A percentile compares a stretch with the other conserved stretches of the same genome.
Conservation (phyloP, 208 protist species). For the Trypanosoma boissoni region DNA sequence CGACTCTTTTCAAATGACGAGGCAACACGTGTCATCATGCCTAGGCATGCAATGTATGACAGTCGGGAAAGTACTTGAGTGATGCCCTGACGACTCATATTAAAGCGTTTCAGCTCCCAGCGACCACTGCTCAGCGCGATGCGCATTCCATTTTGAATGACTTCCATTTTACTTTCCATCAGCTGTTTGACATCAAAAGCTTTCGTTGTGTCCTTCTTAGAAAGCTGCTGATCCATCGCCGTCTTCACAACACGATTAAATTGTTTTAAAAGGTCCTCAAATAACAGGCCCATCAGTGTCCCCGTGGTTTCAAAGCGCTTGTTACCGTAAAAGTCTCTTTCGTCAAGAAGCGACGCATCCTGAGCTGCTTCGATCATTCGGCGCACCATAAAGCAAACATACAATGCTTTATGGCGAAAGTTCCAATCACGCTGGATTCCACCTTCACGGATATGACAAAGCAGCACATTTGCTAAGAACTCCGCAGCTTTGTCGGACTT, state of each 20-base stretch:
- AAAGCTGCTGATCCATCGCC: conserved; percentile 84
- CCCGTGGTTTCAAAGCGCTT: conserved; percentile 98
- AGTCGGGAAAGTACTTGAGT: conserved; percentile 98
- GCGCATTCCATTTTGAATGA: conserved; percentile 96
- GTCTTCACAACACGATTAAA: conserved; percentile 97
- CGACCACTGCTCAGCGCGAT: conserved; percentile 97
- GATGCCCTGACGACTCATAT: conserved; percentile 94
- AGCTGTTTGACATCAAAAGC: conserved; percentile 92
- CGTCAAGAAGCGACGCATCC: conserved; percentile 92
- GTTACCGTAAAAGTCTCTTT: conserved; percentile 99
- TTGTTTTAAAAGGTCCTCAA: conserved; percentile 98
- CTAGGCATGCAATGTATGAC: conserved; percentile 98
- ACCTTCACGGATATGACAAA: conserved; percentile 93
- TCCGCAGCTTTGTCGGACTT: conserved; percentile 95
- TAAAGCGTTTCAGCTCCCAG: conserved; percentile 98
- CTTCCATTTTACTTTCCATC: conserved; percentile 92
- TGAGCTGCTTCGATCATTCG: conserved; percentile 94
- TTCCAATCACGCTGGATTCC: conserved; percentile 93
- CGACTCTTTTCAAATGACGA: conserved; percentile 99
- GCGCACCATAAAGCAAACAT: conserved; percentile 97
- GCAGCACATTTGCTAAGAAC: conserved; percentile 92
- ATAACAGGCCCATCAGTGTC: conserved; percentile 97
- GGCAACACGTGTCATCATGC: conserved; percentile 99
- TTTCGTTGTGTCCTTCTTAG: conserved; percentile 85
- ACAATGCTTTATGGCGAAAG: conserved; percentile 97